Conservation (phyloP, 257 asterid species). For the Echium plantagineum region DNA sequence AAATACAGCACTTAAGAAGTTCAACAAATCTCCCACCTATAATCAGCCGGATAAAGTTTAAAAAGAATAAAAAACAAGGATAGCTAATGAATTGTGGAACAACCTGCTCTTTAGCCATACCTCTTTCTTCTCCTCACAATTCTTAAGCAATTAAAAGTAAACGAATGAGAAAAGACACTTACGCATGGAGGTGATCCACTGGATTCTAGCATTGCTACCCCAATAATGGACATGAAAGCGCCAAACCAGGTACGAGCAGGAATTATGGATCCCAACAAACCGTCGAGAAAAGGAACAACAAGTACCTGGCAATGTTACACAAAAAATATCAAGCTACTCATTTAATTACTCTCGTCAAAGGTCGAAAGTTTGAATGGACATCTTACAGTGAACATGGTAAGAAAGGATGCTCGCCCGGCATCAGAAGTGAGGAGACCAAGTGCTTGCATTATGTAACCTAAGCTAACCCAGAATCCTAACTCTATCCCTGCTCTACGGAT, state of each 20-base stretch:
- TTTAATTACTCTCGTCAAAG: background rate
- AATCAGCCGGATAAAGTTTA: conserved; percentile 9
- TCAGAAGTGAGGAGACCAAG: conserved; percentile 70
- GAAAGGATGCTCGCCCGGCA: conserved; percentile 79
- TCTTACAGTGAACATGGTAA: conserved; percentile 71
- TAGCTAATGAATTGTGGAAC: background rate
- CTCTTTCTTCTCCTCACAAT: background rate
- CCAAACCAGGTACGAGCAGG: conserved; percentile 81
- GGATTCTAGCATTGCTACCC: conserved; percentile 72
- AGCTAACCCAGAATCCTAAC: conserved; percentile 72
- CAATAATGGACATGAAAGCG: conserved; percentile 51
- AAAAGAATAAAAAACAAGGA: background rate
- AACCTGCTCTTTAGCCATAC: background rate
- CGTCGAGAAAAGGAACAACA: conserved; percentile 82
- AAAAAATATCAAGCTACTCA: conserved; percentile 13
- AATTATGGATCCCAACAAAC: conserved; percentile 50
- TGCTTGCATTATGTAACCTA: conserved; percentile 73
- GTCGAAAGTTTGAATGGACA: background rate
- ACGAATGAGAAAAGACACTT: conserved; percentile 19
- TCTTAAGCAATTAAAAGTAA: conserved; percentile 1
- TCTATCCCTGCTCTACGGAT: conserved; percentile 65
- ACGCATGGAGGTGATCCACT: conserved; percentile 87
- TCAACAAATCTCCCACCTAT: conserved; percentile 73
- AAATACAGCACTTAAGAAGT: conserved; percentile 59
- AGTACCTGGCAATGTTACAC: conserved; percentile 41